Conservation (phyloP, 148 eudicot genomes). For the Diospyros lotus region DNA sequence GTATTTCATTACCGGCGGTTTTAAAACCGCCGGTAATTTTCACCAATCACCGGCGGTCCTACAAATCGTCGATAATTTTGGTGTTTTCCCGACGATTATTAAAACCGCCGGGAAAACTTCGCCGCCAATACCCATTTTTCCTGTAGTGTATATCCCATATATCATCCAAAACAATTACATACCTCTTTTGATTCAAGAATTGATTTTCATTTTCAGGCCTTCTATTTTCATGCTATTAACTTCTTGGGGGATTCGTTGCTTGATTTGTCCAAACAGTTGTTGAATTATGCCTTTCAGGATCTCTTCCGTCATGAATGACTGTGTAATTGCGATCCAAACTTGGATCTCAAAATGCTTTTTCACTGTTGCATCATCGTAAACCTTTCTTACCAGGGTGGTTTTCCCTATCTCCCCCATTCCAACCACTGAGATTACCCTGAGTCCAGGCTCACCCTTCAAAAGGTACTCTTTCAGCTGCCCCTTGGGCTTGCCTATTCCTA, state of each 20-base stretch:
- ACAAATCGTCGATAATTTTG: too few species aligned
- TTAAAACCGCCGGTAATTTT: too few species aligned
- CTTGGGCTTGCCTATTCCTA: background rate
- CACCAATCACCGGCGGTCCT: too few species aligned
- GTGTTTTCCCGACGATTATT: too few species aligned
- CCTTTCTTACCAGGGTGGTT: background rate
- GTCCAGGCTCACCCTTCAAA: background rate
- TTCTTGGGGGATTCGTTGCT: background rate
- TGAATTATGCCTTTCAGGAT: background rate
- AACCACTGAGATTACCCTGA: background rate
- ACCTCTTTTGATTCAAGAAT: background rate
- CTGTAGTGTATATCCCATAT: background rate
- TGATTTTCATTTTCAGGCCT: background rate
- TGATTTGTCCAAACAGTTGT: background rate
- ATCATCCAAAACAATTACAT: constrained; percentile 5
- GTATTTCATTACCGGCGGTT: too few species aligned
- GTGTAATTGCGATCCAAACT: background rate
- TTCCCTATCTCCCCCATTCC: constrained; percentile 11
- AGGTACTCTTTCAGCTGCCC: background rate
- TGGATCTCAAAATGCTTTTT: background rate
- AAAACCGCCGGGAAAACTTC: too few species aligned
- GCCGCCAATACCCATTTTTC: too few species aligned
- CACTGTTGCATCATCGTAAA: background rate
- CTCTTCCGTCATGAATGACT: background rate
- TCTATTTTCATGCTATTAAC: too few species aligned